Conservation (phyloP, 2,329 filamentous ascomycete species). For the Talaromyces sp. region DNA sequence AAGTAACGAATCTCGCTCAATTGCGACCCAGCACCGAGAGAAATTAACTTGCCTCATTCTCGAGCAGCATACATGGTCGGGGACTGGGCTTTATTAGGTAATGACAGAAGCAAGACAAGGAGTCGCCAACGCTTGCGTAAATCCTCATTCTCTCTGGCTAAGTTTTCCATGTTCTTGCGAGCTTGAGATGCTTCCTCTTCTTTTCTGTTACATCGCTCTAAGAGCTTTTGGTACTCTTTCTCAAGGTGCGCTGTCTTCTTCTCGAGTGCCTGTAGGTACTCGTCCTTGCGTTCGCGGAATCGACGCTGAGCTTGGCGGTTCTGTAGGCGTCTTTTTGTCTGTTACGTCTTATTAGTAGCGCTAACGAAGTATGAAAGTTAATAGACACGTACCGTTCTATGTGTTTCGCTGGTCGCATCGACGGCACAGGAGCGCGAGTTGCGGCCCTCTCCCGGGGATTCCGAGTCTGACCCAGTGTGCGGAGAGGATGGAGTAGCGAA, state of each 20-base stretch:
- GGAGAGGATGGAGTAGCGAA: neutral
- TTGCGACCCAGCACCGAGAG: too few relatives aligned
- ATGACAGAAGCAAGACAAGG: neutral
- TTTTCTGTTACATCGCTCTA: neutral
- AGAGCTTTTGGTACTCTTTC: neutral
- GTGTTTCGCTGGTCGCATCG: neutral
- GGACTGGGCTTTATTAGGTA: neutral
- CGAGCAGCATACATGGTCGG: neutral
- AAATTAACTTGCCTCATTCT: neutral
- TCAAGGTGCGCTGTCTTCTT: neutral
- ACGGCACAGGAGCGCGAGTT: neutral
- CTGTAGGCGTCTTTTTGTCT: neutral
- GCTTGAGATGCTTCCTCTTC: neutral
- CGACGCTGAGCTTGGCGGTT: neutral
- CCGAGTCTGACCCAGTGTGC: neutral
- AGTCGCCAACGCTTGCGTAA: neutral
- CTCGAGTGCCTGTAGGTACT: neutral
- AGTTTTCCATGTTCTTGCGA: neutral
- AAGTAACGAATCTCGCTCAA: too few relatives aligned
- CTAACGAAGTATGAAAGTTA: neutral
- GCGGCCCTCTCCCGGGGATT: neutral
- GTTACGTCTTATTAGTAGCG: neutral
- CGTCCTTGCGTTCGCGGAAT: neutral
- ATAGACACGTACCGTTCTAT: neutral
- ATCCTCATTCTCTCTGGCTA: neutral